Evolutionary conservation across 495 filamentous ascomycete genomes (phyloP), one percentile per base, ranked within the genome.

Genomic region (Oleoguttula mirabilis): DNA sequence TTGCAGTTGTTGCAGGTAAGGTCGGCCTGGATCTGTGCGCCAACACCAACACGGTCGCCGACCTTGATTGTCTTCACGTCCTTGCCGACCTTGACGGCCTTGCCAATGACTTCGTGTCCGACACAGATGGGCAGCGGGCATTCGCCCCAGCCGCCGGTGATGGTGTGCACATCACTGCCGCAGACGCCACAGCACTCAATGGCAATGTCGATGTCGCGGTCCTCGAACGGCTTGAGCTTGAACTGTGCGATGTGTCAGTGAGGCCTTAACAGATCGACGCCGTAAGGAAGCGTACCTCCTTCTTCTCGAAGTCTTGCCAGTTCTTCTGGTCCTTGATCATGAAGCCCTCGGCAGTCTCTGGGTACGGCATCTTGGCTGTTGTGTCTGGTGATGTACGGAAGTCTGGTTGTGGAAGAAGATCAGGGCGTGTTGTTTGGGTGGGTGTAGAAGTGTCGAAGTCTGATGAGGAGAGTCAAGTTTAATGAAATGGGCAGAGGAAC

Each of bases 31-130:
- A 81, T 73, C 62, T 87, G 82, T 3, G 84, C 80, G 28, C 84
- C 83, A 3, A 88, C 78, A 32, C 83, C 84, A 24, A 85, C 84
- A 32, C 83, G 76, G 52, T 86, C 77, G 32, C 84, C 84, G 46
- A 75, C 65, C 53, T 84, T 81, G 57, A 83, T 63, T 22, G 65
- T 78, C 23, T 66, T 77, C 33, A 82, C 77, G 39, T 78, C 74
- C 20, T 70, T 57, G 10, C 84, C 84, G 48, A 86, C 79, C 30
- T 73, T 73, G 49, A 88, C 64, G 21, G 77, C 80, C 27, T 62
- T 74, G 19, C 87, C 87, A 49, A 88, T 73, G 32, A 94, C 86
- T 55, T 94, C 87, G 62, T 90, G 85, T 32, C 84, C 85, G 14
- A 84, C 81, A 45, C 75, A 50, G 20, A 38, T 34, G 1, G 51